A percentile compares a stretch with the other conserved stretches of the same genome.
These are phyloP conservation scores for Rhynchospora tenuis DNA, from an alignment of 176 grass and related monocot genomes.

Conservation along the genomic window DNA sequence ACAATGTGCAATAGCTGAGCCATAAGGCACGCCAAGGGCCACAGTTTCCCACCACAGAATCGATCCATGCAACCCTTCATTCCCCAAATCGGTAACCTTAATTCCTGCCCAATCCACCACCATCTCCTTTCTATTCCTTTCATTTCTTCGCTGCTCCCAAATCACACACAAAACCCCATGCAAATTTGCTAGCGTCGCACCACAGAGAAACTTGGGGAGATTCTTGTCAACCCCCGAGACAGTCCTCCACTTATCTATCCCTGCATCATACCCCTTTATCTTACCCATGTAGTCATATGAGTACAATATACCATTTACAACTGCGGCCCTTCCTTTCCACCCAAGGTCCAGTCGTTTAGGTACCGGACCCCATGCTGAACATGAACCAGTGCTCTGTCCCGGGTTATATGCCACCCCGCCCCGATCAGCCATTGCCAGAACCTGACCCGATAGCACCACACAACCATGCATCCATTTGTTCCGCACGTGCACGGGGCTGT, in stretches of 20 bases:
- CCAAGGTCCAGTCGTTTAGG: constrained; percentile 63
- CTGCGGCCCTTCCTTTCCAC: constrained; percentile 77
- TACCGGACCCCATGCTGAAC: constrained; percentile 50
- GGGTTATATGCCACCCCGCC: constrained; percentile 73
- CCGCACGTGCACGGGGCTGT: constrained; percentile 50
- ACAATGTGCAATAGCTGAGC: constrained; percentile 61
- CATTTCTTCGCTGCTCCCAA: constrained; percentile 60
- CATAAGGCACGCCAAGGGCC: constrained; percentile 34
- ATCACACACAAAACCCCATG: constrained; percentile 64
- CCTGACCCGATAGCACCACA: constrained; percentile 48
- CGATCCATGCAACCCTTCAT: constrained; percentile 45
- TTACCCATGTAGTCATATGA: constrained; percentile 82
- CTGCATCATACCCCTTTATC: constrained; percentile 71
- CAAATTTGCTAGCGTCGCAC: constrained; percentile 59
- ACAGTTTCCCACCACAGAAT: constrained; percentile 59
- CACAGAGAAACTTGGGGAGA: constrained; percentile 63
- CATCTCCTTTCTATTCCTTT: constrained; percentile 32
- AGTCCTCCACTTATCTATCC: constrained; percentile 47
- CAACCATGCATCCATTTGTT: constrained; percentile 98
- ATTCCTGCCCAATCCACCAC: constrained; percentile 81
- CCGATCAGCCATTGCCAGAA: constrained; percentile 77
- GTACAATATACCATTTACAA: constrained; percentile 63
- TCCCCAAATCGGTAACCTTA: constrained; percentile 26
- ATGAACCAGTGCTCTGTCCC: constrained; percentile 13
- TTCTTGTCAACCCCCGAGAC: constrained; percentile 61